Evolutionary conservation across 2,329 filamentous ascomycete species (phyloP), one percentile per base, ranked within the genome.

Genomic region (Curvularia eragrostidis): DNA sequence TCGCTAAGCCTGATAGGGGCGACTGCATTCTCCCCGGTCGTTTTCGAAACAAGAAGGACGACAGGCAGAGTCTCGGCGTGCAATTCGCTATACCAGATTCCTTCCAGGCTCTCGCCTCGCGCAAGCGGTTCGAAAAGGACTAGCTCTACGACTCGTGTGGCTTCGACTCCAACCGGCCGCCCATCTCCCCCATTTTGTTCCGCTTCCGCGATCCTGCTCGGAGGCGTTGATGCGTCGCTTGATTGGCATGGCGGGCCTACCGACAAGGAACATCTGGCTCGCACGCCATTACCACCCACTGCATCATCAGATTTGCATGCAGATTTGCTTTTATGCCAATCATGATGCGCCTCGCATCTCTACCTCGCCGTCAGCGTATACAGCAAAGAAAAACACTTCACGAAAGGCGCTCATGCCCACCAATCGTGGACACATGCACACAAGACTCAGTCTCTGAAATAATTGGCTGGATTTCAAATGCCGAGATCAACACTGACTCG

Each of bases 1-100:
- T 54, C 54, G 44, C 43, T 48, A 43, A 30, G 21, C 44, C 54
- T 30, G 43, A 44, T 54, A 38, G 43, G 30, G 12, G 21, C 15
- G n/a, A 42, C 9, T 57, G 54, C 50, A 57, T 54, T 56, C 26
- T 21, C 21, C 43, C 50, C 48, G 50, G 50, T 57, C 54, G 5
- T 13, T 47, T 49, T 43, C 46, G 54, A 54, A 52, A 57, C 50
- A 49, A 30, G 19, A 49, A 23, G 26, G 18, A 15, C 15, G 34
- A 19, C 10, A 46, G 42, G n/a, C 10, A 26, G 7, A n/a, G 23
- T 30, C 18, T 23, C 24, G 26, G 8, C 8, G 21, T 21, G 18
- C 23, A 26, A 32, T 15, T 12, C 18, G 23, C 41, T 41, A 52
- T 50, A 56, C 49, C n/a, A n/a, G n/a, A 50, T 24, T 43, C 23